Conservation (phyloP, 495 filamentous ascomycete genomes). For the Aspergillus taichungensis region DNA sequence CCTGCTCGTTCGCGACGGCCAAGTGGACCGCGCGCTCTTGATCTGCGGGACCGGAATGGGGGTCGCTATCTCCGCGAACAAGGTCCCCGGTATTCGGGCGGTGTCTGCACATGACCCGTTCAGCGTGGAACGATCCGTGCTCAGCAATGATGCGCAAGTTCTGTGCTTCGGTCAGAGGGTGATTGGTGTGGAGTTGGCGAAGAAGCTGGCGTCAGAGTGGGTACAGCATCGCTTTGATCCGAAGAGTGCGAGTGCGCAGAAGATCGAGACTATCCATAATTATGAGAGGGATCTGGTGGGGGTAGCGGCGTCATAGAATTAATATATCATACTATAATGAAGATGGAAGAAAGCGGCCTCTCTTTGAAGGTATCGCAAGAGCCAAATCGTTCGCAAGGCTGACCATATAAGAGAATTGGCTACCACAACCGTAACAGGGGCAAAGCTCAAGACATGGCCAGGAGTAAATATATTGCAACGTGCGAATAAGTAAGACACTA, state of each 20-base stretch:
- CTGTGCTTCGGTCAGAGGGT: constrained; percentile 68
- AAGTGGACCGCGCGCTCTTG: constrained; percentile 55
- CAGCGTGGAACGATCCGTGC: constrained; percentile 54
- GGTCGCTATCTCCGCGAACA: constrained; percentile 66
- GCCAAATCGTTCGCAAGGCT: too few species aligned
- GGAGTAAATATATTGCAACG: neutral
- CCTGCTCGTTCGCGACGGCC: constrained; percentile 46
- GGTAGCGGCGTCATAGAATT: neutral
- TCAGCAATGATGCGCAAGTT: constrained; percentile 70
- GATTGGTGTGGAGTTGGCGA: constrained; percentile 57
- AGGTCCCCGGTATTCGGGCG: constrained; percentile 61
- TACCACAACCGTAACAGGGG: too few species aligned
- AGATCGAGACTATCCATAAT: constrained; percentile 56
- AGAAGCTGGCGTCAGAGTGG: constrained; percentile 61
- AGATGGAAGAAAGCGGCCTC: too few species aligned
- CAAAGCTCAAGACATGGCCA: neutral
- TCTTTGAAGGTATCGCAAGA: too few species aligned
- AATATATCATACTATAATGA: too few species aligned
- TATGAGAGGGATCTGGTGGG: constrained; percentile 42
- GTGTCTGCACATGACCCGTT: constrained; percentile 70
- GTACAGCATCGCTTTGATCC: constrained; percentile 62
- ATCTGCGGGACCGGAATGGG: constrained; percentile 70
- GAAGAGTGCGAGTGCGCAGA: constrained; percentile 49
- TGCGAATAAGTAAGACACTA: neutral
- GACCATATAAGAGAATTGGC: too few species aligned